Evolutionary conservation across 148 eudicot genomes (phyloP), one percentile per base, ranked within the genome.

Genomic region (Pouteria glomerata): DNA sequence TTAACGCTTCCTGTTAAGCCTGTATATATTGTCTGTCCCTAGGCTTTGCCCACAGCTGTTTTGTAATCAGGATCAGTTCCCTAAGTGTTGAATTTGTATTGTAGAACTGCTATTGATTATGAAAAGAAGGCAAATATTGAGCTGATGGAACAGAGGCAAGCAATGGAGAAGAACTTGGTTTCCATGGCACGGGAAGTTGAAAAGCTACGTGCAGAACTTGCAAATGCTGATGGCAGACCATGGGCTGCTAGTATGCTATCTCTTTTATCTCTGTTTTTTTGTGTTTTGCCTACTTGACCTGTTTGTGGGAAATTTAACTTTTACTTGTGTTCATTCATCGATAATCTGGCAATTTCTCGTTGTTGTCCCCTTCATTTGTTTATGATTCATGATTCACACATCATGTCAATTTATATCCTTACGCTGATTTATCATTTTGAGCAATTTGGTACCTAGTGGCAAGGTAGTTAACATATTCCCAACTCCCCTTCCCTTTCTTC

Each of bases 181-280:
- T 85, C 89, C 35, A 90, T 91, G 97, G 96, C 97, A 59, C 94
- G 97, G 63, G 99, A 95, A 81, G 88, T 87, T 73, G 99, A 95
- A 80, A 95, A 91, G 84, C 83, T 95, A 53, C 90, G 91, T 62
- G 91, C 93, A 44, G 93, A 89, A 76, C 85, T 83, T 73, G 62
- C 87, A 31, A 84, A 72, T 82, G 75, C 85, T 63, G 86, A 79
- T 77, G 80, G 69, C 61, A 83, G 97, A 80, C 78, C 87, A 63
- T 91, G 96, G 98, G 73, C 75, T 73, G 73, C 90, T 78, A 97
- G 99, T 95, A 82, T 69, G 58, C 75, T n/a, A 44, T 56, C 30
- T 8, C 51, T 11, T 26, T 15, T 69, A 31, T 23, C 4, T 11
- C 44, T 70, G 57, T 29, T 37, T 3, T 50, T 56, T 33, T 72